These are phyloP conservation scores for Psilocybe cubensis DNA, from an alignment of 768 basidiomycete species.

Conservation along the genomic window DNA sequence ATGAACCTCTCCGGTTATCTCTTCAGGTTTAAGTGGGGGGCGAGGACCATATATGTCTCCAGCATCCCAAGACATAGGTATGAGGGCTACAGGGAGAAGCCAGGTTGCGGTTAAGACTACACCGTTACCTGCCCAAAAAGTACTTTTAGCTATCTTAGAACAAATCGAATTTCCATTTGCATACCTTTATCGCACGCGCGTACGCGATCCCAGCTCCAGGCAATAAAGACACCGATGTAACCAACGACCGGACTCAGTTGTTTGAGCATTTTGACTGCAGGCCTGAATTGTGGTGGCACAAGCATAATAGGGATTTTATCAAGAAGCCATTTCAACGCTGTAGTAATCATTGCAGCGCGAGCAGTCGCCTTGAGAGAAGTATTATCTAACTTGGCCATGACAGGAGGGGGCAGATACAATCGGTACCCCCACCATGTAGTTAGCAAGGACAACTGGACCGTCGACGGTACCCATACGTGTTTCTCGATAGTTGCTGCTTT, in stretches of 20 bases:
- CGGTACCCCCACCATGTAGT: conserved; percentile 85
- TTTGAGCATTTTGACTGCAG: conserved; percentile 62
- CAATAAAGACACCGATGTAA: conserved; percentile 76
- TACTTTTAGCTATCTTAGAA: too few relatives aligned
- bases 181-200: conserved; percentile 68
- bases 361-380: conserved; percentile 70
- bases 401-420: conserved; percentile 76
- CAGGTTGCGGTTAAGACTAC: conserved; percentile 85
- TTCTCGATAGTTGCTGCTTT: conserved; percentile 22
- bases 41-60: conserved; percentile 41
- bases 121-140: conserved; percentile 57
- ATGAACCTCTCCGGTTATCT: conserved; percentile 12
- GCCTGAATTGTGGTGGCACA: conserved; percentile 63
- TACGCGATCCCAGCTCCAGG: conserved; percentile 79
- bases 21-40: conserved; percentile 26
- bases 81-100: conserved; percentile 75
- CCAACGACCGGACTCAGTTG: conserved; percentile 65
- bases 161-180: conserved; percentile 9
- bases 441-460: conserved; percentile 72
- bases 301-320: conserved; percentile 62
- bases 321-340: conserved; percentile 74
- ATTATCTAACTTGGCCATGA: conserved; percentile 66
- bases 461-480: conserved; percentile 71
- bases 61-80: conserved; percentile 78
- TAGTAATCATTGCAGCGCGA: conserved; percentile 74